Evolutionary conservation across 169 alveolate genomes (phyloP), one percentile per base, ranked within the genome.

Genomic region (Fabrea salina): DNA sequence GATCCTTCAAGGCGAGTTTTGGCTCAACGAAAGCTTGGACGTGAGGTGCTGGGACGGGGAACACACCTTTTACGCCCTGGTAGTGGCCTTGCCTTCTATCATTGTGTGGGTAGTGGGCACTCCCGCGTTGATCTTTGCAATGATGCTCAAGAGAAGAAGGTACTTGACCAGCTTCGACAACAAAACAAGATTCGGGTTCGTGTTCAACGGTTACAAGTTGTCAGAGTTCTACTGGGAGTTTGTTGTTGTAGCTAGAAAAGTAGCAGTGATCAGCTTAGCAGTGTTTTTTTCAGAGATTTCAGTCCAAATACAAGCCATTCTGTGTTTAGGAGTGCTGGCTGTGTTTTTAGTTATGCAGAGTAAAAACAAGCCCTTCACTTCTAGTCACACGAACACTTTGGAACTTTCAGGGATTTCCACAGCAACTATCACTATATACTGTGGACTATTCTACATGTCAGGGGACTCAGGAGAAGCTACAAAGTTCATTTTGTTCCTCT

Each of bases 211-310:
- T 30, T 85, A 82, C 49, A 61, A 68, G 30, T 43, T 22, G 16
- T 32, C 54, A 30, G 49, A 37, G 33, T 85, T 22, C 44, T 85
- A 41, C 49, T 85, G 91, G 89, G 91, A 85, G 76, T 59, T 61
- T 7, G 66, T 82, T n/a, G 82, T 54, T 5, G 53, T 85, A 75
- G 74, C 44, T 37, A 47, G 91, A 49, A 85, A 85, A 67, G 56
- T 85, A 7, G 32, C 61, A 25, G 77, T 85, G 4, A 78, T 68
- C 11, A 59, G 49, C 76, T 47, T 58, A 1, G 58, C 84, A 11
- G 90, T 84, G 3, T 80, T 81, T 53, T 59, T 84, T 2, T 33
- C 25, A n/a, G n/a, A n/a, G 7, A 5, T 41, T 8, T 79, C 90
- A 68, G 64, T 53, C 16, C 39, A 47, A 11, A 67, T 80, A 5